phyloP scores from a whole-genome alignment of 2,329 filamentous ascomycete genomes.

The Herpotrichia juniperi region DNA sequence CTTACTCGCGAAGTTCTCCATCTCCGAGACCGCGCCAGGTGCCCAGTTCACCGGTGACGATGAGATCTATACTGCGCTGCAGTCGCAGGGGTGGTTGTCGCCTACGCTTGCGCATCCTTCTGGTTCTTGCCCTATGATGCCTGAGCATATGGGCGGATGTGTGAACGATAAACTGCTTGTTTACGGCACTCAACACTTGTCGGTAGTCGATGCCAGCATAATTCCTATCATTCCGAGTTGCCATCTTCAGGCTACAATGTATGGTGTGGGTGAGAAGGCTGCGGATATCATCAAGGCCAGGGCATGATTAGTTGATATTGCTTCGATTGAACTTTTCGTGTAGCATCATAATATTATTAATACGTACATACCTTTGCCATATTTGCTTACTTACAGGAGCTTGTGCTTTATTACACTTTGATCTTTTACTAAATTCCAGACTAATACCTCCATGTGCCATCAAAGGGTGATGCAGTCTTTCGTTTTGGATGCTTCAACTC shows the following conservation, averaged over 20 bases:
- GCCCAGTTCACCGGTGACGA: slow-evolving; percentile 28
- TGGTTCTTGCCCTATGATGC: slow-evolving; percentile 40
- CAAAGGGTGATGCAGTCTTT: too few species aligned
- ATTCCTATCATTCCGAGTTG: slow-evolving; percentile 37
- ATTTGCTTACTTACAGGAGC: too few species aligned
- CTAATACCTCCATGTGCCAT: too few species aligned
- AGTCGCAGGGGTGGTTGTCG: slow-evolving; percentile 22
- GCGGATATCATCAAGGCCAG: slow-evolving; percentile 39
- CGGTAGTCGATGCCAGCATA: slow-evolving; percentile 38
- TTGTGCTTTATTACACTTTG: too few species aligned
- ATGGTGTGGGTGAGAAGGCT: slow-evolving; percentile 42
- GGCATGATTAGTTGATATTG: too few species aligned
- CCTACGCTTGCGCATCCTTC: slow-evolving; percentile 39
- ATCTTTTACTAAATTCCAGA: too few species aligned
- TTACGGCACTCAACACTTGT: slow-evolving; percentile 34
- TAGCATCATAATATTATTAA: too few species aligned
- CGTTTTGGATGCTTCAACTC: too few species aligned
- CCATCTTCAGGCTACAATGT: slow-evolving; percentile 39
- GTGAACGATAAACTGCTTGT: slow-evolving; percentile 21
- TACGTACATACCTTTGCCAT: too few species aligned
- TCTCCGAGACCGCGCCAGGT: slow-evolving; percentile 30
- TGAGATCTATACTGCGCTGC: slow-evolving; percentile 26
- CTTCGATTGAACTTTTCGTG: too few species aligned
- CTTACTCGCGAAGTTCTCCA: slow-evolving; percentile 27
- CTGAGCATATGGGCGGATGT: slow-evolving; percentile 17